Evolutionary conservation across 192 early-diverging fungal genomes (phyloP).

Genomic region (Podila verticillata): DNA sequence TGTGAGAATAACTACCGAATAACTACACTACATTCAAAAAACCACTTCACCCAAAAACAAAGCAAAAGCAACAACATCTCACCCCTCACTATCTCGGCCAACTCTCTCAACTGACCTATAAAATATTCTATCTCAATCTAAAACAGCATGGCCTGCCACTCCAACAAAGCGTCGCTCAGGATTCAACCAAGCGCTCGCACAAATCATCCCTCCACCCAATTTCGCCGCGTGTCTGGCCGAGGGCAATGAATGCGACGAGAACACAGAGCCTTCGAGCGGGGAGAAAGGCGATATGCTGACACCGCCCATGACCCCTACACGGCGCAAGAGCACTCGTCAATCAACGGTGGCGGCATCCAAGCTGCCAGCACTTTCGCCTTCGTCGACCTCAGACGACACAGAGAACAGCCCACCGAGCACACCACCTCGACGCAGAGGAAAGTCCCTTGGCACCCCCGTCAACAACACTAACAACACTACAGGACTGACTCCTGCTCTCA

Average conservation of each 20-base stretch:
- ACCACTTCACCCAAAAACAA: too few species aligned
- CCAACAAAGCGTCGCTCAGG: slow-evolving; percentile 4
- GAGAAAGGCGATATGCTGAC: neutral
- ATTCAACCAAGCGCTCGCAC: neutral
- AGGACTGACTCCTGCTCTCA: slow-evolving; percentile 27
- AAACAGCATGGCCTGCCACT: slow-evolving; percentile 1
- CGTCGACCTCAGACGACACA: neutral
- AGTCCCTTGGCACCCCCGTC: neutral
- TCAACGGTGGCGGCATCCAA: neutral
- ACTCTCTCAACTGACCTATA: too few species aligned
- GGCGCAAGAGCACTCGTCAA: slow-evolving; percentile 1
- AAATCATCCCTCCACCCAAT: neutral
- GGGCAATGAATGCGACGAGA: neutral
- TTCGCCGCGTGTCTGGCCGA: neutral
- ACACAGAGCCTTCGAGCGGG: neutral
- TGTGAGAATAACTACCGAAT: too few species aligned
- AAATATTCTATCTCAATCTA: neutral
- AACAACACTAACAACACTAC: slow-evolving; percentile 8
- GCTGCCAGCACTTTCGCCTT: neutral
- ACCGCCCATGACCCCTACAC: neutral
- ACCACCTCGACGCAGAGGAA: neutral
- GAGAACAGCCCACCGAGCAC: neutral
- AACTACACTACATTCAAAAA: too few species aligned
- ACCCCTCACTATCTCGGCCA: too few species aligned
- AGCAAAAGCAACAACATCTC: too few species aligned